Evolutionary conservation across 345 rosid species (phyloP), one percentile per base, ranked within the genome.

Genomic region (Erucastrum elatum): DNA sequence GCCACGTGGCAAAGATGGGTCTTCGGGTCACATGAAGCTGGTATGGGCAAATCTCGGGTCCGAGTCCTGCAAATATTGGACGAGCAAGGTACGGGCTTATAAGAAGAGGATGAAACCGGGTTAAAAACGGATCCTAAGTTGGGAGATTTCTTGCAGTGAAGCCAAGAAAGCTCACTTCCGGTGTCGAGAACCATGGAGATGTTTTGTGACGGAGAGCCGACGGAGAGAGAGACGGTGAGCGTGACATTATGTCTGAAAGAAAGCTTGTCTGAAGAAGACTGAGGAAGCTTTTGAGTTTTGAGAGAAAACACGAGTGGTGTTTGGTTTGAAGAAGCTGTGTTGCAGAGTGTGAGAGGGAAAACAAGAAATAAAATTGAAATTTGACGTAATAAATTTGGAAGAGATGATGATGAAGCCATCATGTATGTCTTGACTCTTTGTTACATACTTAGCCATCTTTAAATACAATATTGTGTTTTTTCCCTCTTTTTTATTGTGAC

Each of bases 131-230:
- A 81, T 9, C 85, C 81, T 0, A 83, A 71, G 73, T 80, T 79
- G 0, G 83, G 84, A 1, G 75, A 6, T 75, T 84, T 85, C 34
- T 83, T 90, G 80, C 94, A 91, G 78, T 85, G 92, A 59, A 91
- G 92, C 97, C 97, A 91, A 0, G 97, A 87, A 31, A 91, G 94
- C 51, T 91, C 97, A 44, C 97, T 91, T 39, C 97, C 94, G 1
- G 97, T 91, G 77, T 91, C 97, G 3, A 91, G 89, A 15, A 91
- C 97, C 97, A 91, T 89, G 17, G 97, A 85, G 26, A 88, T 84
- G 3, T 66, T 85, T 56, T 89, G 94, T 0, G 94, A 92, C 0
- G 97, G 97, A 6, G 94, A 72, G 17, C 94, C 97, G 4, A 86
- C 85, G 30, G 86, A 49, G 58, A 91, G 86, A 9, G 97, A 74